A percentile compares a stretch with the other conserved stretches of the same genome.
phyloP scores from a whole-genome alignment of 192 early-diverging fungal genomes.

The Gryganskiella cystojenkinii region DNA sequence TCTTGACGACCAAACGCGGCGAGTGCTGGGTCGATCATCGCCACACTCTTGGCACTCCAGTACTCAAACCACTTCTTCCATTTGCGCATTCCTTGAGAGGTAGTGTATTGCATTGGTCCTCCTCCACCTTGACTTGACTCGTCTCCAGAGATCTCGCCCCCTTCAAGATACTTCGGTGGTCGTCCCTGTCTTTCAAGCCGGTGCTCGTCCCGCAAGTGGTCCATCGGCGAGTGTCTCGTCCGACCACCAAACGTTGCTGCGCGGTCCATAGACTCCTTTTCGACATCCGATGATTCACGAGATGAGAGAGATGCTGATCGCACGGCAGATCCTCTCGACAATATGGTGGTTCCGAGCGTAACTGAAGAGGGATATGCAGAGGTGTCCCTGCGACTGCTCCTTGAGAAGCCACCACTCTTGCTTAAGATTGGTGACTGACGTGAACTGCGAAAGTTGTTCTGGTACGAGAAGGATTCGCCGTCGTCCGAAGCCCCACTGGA shows the following conservation, averaged over 20 bases:
- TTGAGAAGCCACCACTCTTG: constrained; percentile 6
- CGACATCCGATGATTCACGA: constrained; percentile 34
- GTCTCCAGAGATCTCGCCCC: constrained; percentile 26
- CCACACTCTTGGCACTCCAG: constrained; percentile 42
- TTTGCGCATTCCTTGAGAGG: constrained; percentile 49
- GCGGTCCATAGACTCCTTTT: constrained; percentile 4
- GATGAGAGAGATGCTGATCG: constrained; percentile 23
- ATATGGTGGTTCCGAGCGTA: constrained; percentile 7
- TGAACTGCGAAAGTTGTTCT: constrained; percentile 36
- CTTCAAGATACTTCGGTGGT: not conserved
- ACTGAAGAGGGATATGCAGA: constrained; percentile 20
- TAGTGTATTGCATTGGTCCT: constrained; percentile 41
- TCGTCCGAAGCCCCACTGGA: constrained; percentile 49
- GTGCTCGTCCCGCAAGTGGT: too few relatives aligned
- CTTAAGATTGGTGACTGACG: constrained; percentile 12
- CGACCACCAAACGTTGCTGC: not conserved
- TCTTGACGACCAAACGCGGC: constrained; percentile 46
- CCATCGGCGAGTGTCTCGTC: not conserved
- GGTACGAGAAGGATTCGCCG: constrained; percentile 45
- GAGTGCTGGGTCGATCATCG: constrained; percentile 45
- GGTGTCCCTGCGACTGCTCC: constrained; percentile 2
- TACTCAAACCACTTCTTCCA: constrained; percentile 53
- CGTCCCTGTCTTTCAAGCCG: too few relatives aligned
- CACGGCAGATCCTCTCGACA: not conserved
- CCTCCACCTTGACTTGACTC: constrained; percentile 33